Evolutionary conservation across 73 alveolate genomes (phyloP), one percentile per base, ranked within the genome.

Genomic region (Tetrahymena thermophila): DNA sequence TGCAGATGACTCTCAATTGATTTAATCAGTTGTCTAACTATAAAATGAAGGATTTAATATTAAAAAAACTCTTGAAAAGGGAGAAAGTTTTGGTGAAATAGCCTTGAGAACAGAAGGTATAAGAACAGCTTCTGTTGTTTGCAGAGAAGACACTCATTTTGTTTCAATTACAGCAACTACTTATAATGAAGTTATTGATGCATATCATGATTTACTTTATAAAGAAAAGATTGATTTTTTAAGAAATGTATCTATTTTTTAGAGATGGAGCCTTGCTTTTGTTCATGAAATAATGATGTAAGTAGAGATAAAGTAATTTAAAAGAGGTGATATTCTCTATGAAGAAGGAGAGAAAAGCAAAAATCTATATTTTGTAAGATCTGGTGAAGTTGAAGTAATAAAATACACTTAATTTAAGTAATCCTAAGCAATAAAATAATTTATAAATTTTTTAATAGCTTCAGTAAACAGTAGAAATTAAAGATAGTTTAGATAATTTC

Each of bases 61-160:
- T 71, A 71, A 71, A n/a, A 96, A 96, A 93, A 96, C 97, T 44
- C 96, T 99, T 38, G 95, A 93, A 19, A 97, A 96, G 16, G 99
- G 99, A 35, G 98, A 96, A 83, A 95, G 97, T 15, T 99, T 99
- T 93, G 99, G 99, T 17, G 99, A 99, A 96, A 94, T 99, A n/a
- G 99, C 99, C 42, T 89, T 99, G 35, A 94, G 98, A 11, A 98
- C 98, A 56, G 95, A 96, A 85, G 96, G 97, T 89, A 98, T 96
- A 50, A 96, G 99, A 94, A 98, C 99, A 71, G 99, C 99, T n/a
- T 98, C 99, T 0, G 98, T 98, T 13, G 96, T 93, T 43, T 97
- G 99, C 35, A 98, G 94, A 58, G 98, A 97, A 83, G 98, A 97
- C 35, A 96, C 99, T 42, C 98, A 98, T 85, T 95, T 99, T 94